Evolutionary conservation across 2,329 filamentous ascomycete genomes (phyloP), one percentile per base, ranked within the genome.

Genomic region (Trichoderma sp.): DNA sequence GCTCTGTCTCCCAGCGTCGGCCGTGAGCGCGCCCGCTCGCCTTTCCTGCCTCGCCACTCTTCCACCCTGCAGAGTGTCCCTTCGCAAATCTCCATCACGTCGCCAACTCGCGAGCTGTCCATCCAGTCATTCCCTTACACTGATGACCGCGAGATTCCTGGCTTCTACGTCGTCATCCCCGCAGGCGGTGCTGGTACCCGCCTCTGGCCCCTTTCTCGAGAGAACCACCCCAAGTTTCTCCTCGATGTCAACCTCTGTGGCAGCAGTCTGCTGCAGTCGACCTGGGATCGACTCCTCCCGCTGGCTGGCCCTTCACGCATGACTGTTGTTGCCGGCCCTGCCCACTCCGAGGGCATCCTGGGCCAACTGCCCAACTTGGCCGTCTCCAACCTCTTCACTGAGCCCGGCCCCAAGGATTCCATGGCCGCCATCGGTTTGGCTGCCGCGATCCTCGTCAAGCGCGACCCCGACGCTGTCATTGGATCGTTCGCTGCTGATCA

Each of bases 211-310:
- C 71, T 75, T 47, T 75, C 74, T 13, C 73, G 74, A 33, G 73
- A 75, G 71, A 74, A 75, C 55, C 74, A 75, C 63, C 74, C 74
- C 73, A 75, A 75, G 68, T 75, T 75, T 55, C 70, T 75, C 59
- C 70, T 75, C 40, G 74, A 75, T 47, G 74, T 75, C 61, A 72
- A 74, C 56, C 72, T 75, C 13, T 74, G 71, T 10, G 74, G 74
- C 27, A 74, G 71, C 70, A 75, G 73, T 60, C 64, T 75, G 72
- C 72, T 75, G 40, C 74, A 75, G 66, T 72, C 74, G 31, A 75
- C 74, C 27, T 75, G 74, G 74, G 70, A 72, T 29, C 72, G 74
- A 62, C 72, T 75, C 4, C 71, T 75, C 21, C 74, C 74, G n/a
- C 71, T 75, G 19, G 72, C 74, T n/a, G 74, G 74, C 6, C 67